phyloP scores from a whole-genome alignment of 345 rosid species.

The Carallia brachiata region DNA sequence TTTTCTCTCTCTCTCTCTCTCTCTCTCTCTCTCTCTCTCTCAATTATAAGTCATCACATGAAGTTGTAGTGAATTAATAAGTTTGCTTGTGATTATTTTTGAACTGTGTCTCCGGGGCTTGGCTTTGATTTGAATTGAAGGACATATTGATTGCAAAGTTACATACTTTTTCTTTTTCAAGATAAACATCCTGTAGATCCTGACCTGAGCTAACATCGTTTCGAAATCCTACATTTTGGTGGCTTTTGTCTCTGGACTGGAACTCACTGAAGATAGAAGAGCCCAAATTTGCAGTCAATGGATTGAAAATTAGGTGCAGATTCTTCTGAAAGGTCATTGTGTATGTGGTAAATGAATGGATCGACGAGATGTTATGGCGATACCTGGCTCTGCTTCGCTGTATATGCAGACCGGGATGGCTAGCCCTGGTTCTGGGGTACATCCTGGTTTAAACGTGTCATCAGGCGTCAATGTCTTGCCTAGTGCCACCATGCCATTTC shows the following conservation, averaged over 20 bases:
- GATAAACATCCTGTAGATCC: background rate
- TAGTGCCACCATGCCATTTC: conserved; percentile 54
- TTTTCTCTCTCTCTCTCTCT: too few relatives aligned
- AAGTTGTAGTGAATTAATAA: too few relatives aligned
- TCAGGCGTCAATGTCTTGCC: conserved; percentile 51
- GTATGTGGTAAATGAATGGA: conserved; percentile 81
- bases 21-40: too few relatives aligned
- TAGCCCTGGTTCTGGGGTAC: conserved; percentile 60
- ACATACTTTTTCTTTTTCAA: conserved; percentile 3
- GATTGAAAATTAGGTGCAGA: conserved; percentile 21
- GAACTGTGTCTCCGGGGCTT: conserved; percentile 6
- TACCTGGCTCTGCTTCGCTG: conserved; percentile 75
- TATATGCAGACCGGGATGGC: conserved; percentile 75
- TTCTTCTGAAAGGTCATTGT: conserved; percentile 22
- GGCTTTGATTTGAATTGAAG: conserved; percentile 9
- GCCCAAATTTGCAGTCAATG: conserved; percentile 8
- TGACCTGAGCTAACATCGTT: conserved; percentile 8
- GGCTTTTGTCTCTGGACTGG: conserved; percentile 12
- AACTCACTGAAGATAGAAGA: conserved; percentile 3
- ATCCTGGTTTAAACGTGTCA: conserved; percentile 59
- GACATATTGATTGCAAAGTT: background rate
- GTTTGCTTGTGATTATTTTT: conserved; percentile 4
- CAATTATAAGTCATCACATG: too few relatives aligned
- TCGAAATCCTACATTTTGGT: conserved; percentile 28
- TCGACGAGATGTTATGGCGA: conserved; percentile 80